Percentiles rank a stretch among this genome's conserved stretches.
These are phyloP conservation scores for Litsea cubeba DNA, from an alignment of 164 flowering plant genomes.

Conservation along the genomic window DNA sequence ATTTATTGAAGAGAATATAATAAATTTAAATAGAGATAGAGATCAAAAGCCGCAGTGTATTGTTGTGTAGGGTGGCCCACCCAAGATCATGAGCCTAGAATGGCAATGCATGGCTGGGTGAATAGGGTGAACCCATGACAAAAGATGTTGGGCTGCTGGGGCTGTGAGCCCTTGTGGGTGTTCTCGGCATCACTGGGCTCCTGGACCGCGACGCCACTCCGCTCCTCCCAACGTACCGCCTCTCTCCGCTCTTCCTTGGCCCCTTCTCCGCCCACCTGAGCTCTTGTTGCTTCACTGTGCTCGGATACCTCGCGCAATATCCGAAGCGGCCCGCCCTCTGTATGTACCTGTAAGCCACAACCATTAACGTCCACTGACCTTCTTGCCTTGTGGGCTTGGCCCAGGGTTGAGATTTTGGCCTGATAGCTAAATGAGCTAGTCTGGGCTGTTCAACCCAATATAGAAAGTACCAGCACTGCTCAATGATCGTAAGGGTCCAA, in stretches of 20 bases:
- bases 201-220: slow-evolving; percentile 18
- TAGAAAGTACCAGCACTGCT: too few relatives aligned
- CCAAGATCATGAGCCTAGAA: background rate
- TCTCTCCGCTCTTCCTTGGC: slow-evolving; percentile 33
- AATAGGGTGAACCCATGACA: background rate
- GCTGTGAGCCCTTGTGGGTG: slow-evolving; percentile 7
- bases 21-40: background rate
- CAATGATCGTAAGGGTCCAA: too few relatives aligned
- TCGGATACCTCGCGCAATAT: slow-evolving; percentile 42
- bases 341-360: slow-evolving; percentile 43
- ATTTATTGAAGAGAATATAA: too few relatives aligned
- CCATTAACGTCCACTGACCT: background rate
- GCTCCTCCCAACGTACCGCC: slow-evolving; percentile 12
- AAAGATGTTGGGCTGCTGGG: slow-evolving; percentile 5
- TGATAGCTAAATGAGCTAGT: background rate
- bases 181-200: slow-evolving; percentile 19
- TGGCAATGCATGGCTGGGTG: slow-evolving; percentile 3
- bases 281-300: slow-evolving; percentile 47
- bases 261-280: slow-evolving; percentile 69
- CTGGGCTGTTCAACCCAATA: too few relatives aligned
- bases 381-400: too few relatives aligned
- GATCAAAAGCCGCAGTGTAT: background rate
- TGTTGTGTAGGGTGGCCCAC: background rate
- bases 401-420: background rate
- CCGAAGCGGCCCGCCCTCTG: slow-evolving; percentile 46